Evolutionary conservation across 2,329 filamentous ascomycete genomes (phyloP).

Genomic region (Botrytis medusae): DNA sequence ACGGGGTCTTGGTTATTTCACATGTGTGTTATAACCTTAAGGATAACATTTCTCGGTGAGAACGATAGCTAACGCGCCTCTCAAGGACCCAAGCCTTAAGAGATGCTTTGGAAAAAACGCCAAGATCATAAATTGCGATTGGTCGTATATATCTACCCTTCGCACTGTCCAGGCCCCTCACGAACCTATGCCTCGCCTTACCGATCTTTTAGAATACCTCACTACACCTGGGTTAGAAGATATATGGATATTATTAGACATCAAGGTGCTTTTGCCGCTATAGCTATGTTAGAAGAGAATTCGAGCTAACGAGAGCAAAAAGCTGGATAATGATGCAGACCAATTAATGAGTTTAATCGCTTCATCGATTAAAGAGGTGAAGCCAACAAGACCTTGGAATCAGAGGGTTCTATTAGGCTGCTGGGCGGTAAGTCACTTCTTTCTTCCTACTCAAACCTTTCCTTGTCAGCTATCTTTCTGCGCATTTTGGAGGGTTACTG

Average conservation of each 20-base stretch:
- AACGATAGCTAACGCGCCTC: constrained; percentile 11
- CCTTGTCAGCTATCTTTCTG: neutral
- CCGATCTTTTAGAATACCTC: constrained; percentile 73
- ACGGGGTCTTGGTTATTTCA: constrained; percentile 81
- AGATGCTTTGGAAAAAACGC: constrained; percentile 78
- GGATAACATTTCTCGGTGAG: constrained; percentile 3
- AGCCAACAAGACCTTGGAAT: constrained; percentile 60
- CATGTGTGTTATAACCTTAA: constrained; percentile 55
- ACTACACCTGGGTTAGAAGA: constrained; percentile 61
- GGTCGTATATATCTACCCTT: constrained; percentile 68
- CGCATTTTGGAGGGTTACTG: neutral
- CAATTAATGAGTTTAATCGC: constrained; percentile 70
- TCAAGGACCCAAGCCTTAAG: constrained; percentile 70
- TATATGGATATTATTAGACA: constrained; percentile 82
- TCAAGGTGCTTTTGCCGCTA: constrained; percentile 62
- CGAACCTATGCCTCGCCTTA: constrained; percentile 70
- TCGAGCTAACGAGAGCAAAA: constrained; percentile 9
- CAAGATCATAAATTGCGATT: constrained; percentile 73
- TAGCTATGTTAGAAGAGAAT: neutral
- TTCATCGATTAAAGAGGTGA: constrained; percentile 57
- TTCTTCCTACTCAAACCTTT: neutral
- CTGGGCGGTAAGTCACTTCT: constrained; percentile 63
- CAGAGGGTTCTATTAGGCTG: constrained; percentile 75
- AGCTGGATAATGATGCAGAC: constrained; percentile 69
- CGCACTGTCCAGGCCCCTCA: constrained; percentile 66